Evolutionary conservation across 164 flowering plant genomes (phyloP).

Genomic region (Umbellularia californica): DNA sequence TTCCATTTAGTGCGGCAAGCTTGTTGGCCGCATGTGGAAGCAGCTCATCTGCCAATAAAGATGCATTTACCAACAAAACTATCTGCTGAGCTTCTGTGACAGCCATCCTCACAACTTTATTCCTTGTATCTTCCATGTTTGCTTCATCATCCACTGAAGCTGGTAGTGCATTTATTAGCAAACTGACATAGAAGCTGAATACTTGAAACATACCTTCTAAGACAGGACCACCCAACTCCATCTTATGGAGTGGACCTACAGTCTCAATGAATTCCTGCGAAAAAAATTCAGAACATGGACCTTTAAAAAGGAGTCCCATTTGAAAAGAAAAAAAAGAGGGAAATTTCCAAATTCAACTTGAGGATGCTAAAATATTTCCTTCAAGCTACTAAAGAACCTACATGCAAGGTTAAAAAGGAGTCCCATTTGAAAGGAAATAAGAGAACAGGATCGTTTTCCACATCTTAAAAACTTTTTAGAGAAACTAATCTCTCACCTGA

Average conservation of each 20-base stretch:
- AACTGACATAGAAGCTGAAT: constrained; percentile 69
- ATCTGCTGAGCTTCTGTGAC: constrained; percentile 93
- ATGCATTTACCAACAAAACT: constrained; percentile 88
- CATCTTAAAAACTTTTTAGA: neutral
- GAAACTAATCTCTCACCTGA: constrained; percentile 50
- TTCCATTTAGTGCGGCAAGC: constrained; percentile 47
- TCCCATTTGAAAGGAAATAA: neutral
- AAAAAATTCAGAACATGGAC: neutral
- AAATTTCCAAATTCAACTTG: too few species aligned
- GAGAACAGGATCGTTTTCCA: neutral
- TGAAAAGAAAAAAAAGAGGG: too few species aligned
- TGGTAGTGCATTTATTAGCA: constrained; percentile 86
- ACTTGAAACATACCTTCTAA: constrained; percentile 81
- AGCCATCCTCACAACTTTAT: constrained; percentile 85
- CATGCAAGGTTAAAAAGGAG: neutral
- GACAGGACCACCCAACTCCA: constrained; percentile 80
- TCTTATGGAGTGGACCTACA: constrained; percentile 84
- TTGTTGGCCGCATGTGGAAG: constrained; percentile 94
- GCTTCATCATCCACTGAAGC: constrained; percentile 85
- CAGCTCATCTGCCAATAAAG: constrained; percentile 85
- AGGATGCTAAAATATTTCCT: neutral
- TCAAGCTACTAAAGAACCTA: too few species aligned
- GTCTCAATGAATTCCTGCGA: constrained; percentile 92
- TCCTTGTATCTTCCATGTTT: constrained; percentile 59
- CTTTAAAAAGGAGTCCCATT: too few species aligned